A percentile compares a stretch with the other conserved stretches of the same genome.
phyloP scores from a whole-genome alignment of 78 protist genomes.

The Capsaspora owczarzaki region DNA sequence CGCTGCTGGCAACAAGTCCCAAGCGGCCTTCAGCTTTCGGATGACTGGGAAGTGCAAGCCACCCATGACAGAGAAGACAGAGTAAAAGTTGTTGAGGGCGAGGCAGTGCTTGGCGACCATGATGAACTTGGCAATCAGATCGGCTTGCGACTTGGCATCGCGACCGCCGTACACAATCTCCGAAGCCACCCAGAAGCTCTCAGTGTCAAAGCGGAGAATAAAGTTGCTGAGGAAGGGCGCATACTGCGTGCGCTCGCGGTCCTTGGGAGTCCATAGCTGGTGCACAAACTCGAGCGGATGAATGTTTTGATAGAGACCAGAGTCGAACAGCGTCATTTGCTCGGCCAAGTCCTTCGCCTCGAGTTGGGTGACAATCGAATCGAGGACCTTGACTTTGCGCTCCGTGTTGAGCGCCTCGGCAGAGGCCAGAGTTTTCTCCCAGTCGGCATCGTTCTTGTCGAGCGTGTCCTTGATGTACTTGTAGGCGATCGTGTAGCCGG shows the following conservation, averaged over 20 bases:
- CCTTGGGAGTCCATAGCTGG: neutral
- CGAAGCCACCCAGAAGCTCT: slow-evolving; percentile 10
- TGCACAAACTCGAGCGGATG: slow-evolving; percentile 3
- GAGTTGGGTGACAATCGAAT: neutral
- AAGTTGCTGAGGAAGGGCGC: neutral
- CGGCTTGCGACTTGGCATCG: neutral
- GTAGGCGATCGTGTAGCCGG: neutral
- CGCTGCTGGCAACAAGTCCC: neutral
- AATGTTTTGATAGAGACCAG: neutral
- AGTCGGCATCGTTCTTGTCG: neutral
- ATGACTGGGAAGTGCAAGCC: neutral
- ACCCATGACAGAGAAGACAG: neutral
- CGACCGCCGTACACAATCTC: neutral
- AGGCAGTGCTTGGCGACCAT: slow-evolving; percentile 1
- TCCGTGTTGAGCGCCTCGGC: neutral
- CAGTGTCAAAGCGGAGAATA: slow-evolving; percentile 4
- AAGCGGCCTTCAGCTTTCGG: neutral
- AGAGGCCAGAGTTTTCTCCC: neutral
- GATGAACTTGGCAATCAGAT: neutral
- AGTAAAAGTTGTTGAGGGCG: slow-evolving; percentile 9
- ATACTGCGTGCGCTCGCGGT: neutral
- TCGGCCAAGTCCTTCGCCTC: neutral
- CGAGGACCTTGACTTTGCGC: neutral
- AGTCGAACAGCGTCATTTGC: slow-evolving; percentile 15
- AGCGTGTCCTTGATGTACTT: neutral